Percentiles rank a stretch among this genome's conserved stretches.
Conservation (phyloP, 306 rosid species). For the Vigna reflexopilosa region DNA sequence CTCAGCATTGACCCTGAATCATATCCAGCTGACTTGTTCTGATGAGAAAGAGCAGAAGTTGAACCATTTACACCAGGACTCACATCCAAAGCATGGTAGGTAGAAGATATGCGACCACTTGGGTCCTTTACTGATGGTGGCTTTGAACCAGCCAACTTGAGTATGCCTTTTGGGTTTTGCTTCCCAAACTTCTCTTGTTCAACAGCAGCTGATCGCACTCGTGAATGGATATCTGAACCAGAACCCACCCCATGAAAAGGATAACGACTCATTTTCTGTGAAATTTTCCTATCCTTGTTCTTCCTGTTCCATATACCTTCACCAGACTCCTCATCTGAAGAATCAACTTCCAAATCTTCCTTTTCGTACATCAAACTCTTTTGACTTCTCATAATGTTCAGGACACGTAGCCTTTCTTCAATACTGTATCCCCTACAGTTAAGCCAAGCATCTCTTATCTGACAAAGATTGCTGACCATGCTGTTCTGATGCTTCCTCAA, state of each 20-base stretch:
- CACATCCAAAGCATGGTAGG: constrained; percentile 63
- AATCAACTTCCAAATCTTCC: constrained; percentile 70
- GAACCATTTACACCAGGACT: constrained; percentile 67
- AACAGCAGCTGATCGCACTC: constrained; percentile 43
- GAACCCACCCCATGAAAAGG: constrained; percentile 61
- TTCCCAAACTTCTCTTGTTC: constrained; percentile 68
- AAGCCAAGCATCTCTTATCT: constrained; percentile 94
- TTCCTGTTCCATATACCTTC: constrained; percentile 66
- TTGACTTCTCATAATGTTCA: constrained; percentile 83
- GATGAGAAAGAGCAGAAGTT: constrained; percentile 57
- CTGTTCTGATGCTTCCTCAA: constrained; percentile 90
- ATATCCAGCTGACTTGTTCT: constrained; percentile 55
- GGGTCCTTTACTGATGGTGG: constrained; percentile 58
- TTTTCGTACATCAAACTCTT: constrained; percentile 89
- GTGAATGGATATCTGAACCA: constrained; percentile 57
- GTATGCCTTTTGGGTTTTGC: constrained; percentile 77
- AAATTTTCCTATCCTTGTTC: constrained; percentile 64
- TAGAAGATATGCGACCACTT: constrained; percentile 49
- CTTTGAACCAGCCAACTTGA: constrained; percentile 74
- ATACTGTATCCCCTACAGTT: constrained; percentile 91
- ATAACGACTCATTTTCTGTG: constrained; percentile 54
- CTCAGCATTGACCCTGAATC: constrained; percentile 64
- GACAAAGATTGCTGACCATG: constrained; percentile 90
- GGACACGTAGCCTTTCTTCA: constrained; percentile 89
- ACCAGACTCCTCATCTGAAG: constrained; percentile 77